A percentile compares a stretch with the other conserved stretches of the same genome.
Evolutionary conservation across 2,329 filamentous ascomycete species (phyloP).

Genomic region (Diplodia seriata): DNA sequence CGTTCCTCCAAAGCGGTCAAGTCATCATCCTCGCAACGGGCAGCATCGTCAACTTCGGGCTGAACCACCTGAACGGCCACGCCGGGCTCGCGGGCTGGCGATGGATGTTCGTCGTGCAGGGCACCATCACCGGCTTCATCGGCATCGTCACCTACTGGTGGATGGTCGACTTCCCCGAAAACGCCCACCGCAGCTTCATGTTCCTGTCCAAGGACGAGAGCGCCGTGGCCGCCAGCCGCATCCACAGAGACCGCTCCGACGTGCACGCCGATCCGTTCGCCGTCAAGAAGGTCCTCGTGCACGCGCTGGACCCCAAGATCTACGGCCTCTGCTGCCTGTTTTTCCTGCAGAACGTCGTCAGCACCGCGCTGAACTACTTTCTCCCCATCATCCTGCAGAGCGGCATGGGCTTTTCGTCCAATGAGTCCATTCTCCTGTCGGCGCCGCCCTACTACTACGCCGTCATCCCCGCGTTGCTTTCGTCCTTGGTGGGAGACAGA

Average conservation of each 20-base stretch:
- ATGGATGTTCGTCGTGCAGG: conserved; percentile 74
- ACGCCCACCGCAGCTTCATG: conserved; percentile 61
- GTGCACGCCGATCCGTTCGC: conserved; percentile 63
- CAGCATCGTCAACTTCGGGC: conserved; percentile 70
- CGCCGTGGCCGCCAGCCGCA: conserved; percentile 62
- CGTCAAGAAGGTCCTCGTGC: conserved; percentile 61
- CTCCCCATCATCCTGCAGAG: conserved; percentile 64
- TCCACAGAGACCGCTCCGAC: conserved; percentile 68
- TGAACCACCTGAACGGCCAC: conserved; percentile 68
- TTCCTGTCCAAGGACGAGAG: conserved; percentile 66
- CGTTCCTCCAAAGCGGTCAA: conserved; percentile 69
- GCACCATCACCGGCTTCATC: conserved; percentile 64
- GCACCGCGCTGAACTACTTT: conserved; percentile 70
- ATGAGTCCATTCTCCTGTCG: conserved; percentile 64
- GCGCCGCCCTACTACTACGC: conserved; percentile 74
- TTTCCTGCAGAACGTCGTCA: conserved; percentile 71
- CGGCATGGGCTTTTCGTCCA: conserved; percentile 54
- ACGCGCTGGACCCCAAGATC: conserved; percentile 66
- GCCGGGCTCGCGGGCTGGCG: conserved; percentile 68
- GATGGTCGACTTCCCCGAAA: conserved; percentile 74
- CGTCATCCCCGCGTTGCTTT: conserved; percentile 67
- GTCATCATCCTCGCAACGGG: conserved; percentile 71
- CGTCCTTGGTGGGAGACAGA: conserved; percentile 67
- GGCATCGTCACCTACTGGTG: conserved; percentile 70
- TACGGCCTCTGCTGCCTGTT: conserved; percentile 70